Evolutionary conservation across 306 rosid genomes (phyloP).

Genomic region (Pyrus communis): DNA sequence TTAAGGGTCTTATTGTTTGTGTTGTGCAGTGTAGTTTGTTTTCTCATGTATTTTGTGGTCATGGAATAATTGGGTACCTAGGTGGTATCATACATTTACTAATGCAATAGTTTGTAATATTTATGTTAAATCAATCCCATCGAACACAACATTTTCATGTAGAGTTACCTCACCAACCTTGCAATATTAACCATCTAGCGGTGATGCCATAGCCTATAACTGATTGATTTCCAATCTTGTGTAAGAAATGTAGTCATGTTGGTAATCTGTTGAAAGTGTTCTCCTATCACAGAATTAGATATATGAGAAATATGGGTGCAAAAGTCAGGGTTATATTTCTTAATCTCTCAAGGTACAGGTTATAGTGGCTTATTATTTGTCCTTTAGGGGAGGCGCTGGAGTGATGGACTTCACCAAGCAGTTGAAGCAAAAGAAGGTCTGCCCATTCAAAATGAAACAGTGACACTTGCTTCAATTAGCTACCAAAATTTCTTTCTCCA

Average conservation of each 20-base stretch:
- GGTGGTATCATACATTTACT: background rate
- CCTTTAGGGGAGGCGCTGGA: slow-evolving; percentile 94
- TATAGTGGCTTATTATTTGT: slow-evolving; percentile 13
- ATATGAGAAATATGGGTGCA: background rate
- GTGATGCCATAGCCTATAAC: background rate
- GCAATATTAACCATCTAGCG: background rate
- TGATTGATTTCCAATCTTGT: background rate
- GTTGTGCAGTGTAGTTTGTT: too few species aligned
- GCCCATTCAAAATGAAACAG: slow-evolving; percentile 94
- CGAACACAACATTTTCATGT: background rate
- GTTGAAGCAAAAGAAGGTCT: slow-evolving; percentile 98
- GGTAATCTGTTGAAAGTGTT: background rate
- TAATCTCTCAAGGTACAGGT: slow-evolving; percentile 17
- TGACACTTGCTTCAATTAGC: slow-evolving; percentile 93
- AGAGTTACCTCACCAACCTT: background rate
- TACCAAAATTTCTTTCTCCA: slow-evolving; percentile 98
- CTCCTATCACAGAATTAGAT: background rate
- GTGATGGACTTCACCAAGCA: slow-evolving; percentile 99
- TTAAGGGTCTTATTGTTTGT: too few species aligned
- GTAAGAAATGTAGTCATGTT: background rate
- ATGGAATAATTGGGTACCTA: too few species aligned
- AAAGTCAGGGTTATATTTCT: slow-evolving; percentile 5
- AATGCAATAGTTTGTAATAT: too few species aligned
- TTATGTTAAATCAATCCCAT: background rate
- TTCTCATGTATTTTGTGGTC: too few species aligned